Percentiles rank a stretch among this genome's conserved stretches.
Conservation (phyloP, 225 moss, liverwort and hornwort genomes). For the Sphagnum contortum region DNA sequence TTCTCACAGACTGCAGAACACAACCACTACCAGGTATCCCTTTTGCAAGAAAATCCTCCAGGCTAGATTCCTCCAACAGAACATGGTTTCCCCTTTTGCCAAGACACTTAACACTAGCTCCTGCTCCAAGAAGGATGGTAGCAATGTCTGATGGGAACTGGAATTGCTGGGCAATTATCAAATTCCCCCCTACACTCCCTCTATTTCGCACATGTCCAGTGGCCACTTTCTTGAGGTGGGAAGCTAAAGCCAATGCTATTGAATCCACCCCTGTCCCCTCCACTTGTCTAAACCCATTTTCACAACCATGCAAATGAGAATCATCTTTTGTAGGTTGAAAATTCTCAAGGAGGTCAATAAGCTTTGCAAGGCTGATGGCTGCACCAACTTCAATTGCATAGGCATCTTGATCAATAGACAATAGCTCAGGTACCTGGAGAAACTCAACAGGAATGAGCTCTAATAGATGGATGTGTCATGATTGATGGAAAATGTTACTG, state of each 20-base stretch:
- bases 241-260: conserved; percentile 20
- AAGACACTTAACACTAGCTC: conserved; percentile 18
- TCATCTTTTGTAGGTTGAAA: conserved; percentile 1
- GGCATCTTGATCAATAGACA: conserved; percentile 12
- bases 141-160: conserved; percentile 37
- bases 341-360: conserved; percentile 26
- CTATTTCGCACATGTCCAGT: conserved; percentile 41
- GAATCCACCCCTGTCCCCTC: too few species aligned
- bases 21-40: conserved; percentile 2
- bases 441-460: too few species aligned
- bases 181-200: conserved; percentile 48
- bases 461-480: too few species aligned
- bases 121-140: conserved; percentile 30
- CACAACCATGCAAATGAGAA: too few species aligned
- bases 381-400: conserved; percentile 35
- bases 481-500: too few species aligned
- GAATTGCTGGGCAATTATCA: conserved; percentile 38
- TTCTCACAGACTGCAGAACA: conserved; percentile 20
- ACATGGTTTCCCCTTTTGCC: background rate
- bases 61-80: conserved; percentile 3
- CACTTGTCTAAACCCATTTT: too few species aligned
- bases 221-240: conserved; percentile 32
- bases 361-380: conserved; percentile 37
- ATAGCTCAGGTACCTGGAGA: conserved; percentile 27
- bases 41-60: conserved; percentile 20